Conservation (phyloP, 2,329 filamentous ascomycete species). For the Talaromyces rugulosus region DNA sequence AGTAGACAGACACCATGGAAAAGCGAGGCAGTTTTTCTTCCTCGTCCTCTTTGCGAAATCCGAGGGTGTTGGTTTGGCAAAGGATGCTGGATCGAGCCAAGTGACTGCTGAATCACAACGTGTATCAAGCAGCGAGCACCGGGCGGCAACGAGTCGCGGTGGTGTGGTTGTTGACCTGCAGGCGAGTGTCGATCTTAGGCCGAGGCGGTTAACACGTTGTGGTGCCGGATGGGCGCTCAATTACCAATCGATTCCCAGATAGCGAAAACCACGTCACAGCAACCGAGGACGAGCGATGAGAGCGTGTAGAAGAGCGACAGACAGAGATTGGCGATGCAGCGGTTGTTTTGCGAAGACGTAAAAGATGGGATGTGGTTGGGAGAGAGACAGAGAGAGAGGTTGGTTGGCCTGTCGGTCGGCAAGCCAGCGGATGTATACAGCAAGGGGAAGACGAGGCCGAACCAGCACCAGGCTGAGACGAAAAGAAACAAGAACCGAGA, state of each 20-base stretch:
- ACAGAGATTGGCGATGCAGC: background rate
- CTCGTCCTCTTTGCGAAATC: background rate
- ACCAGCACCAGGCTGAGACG: conserved; percentile 14
- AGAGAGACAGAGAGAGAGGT: background rate
- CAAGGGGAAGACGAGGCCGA: conserved; percentile 9
- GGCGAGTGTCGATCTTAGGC: background rate
- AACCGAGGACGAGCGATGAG: background rate
- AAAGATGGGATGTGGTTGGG: background rate
- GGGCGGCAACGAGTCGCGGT: background rate
- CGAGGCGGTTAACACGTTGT: background rate
- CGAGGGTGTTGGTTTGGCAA: background rate
- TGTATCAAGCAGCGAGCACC: background rate
- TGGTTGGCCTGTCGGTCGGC: background rate
- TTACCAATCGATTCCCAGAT: background rate
- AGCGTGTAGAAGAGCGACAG: background rate
- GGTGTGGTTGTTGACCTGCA: background rate
- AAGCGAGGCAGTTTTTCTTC: background rate
- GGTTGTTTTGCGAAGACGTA: background rate
- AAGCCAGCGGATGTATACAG: conserved; percentile 4
- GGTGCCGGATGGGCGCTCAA: background rate
- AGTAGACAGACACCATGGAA: background rate
- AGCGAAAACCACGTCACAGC: background rate
- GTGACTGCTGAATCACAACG: background rate
- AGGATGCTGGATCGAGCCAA: background rate
- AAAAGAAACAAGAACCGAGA: conserved; percentile 8